Evolutionary conservation across 1,284 basidiomycete species (phyloP).

Genomic region (Pholiota adiposa): DNA sequence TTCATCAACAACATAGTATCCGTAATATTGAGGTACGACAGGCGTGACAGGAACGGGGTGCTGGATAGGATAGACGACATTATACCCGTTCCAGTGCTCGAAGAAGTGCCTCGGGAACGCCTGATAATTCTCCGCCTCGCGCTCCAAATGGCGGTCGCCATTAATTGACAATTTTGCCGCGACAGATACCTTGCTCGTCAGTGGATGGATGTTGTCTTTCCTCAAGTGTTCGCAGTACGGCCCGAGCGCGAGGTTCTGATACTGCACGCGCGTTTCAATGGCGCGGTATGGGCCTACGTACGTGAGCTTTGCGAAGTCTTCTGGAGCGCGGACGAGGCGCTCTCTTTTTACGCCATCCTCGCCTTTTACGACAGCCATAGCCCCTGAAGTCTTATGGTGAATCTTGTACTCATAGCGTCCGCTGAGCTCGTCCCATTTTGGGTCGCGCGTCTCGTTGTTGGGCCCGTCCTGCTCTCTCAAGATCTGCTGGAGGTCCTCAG

Average conservation of each 20-base stretch:
- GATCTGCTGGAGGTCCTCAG: conserved; percentile 29
- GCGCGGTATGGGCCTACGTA: conserved; percentile 31
- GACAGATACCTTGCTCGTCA: conserved; percentile 29
- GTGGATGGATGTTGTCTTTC: conserved; percentile 6
- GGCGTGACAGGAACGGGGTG: conserved; percentile 50
- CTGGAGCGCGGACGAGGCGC: not conserved
- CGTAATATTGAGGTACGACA: conserved; percentile 58
- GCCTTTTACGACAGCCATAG: not conserved
- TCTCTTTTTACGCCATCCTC: not conserved
- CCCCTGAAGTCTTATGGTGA: not conserved
- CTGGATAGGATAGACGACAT: conserved; percentile 42
- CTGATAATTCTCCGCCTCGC: conserved; percentile 48
- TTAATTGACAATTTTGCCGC: conserved; percentile 32
- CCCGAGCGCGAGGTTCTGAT: conserved; percentile 26
- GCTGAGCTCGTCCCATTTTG: conserved; percentile 25
- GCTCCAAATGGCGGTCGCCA: conserved; percentile 33
- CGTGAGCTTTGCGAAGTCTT: not conserved
- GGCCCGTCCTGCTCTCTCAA: conserved; percentile 28
- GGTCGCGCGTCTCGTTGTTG: conserved; percentile 16
- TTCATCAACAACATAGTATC: conserved; percentile 47
- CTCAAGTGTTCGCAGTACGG: conserved; percentile 29
- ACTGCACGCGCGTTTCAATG: conserved; percentile 29
- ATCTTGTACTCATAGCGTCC: conserved; percentile 15
- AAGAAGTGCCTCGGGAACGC: conserved; percentile 47
- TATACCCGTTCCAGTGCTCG: conserved; percentile 52